phyloP scores from a whole-genome alignment of 768 basidiomycete species.

The Termitomyces sp. region DNA sequence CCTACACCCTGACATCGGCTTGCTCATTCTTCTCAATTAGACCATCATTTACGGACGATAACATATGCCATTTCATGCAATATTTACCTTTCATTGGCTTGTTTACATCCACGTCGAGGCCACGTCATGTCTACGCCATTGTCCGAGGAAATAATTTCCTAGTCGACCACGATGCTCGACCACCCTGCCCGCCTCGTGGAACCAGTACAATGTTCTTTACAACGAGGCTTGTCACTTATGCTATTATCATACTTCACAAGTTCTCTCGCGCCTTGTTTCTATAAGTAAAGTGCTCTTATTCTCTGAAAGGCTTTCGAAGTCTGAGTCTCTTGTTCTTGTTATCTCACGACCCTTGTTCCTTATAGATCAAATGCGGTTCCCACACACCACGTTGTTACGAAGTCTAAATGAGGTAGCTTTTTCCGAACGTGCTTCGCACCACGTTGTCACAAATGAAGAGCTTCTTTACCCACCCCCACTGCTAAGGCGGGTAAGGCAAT shows the following conservation, averaged over 20 bases:
- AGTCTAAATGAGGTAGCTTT: conserved; percentile 5
- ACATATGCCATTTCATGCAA: neutral
- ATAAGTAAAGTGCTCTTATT: conserved; percentile 1
- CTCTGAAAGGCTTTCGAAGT: neutral
- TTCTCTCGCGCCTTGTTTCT: conserved; percentile 2
- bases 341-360: conserved; percentile 9
- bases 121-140: neutral
- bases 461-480: conserved; percentile 1
- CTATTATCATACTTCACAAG: neutral
- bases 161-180: neutral
- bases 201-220: neutral
- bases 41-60: conserved; percentile 4
- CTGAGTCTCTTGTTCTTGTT: neutral
- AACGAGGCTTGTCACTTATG: neutral
- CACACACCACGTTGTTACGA: conserved; percentile 15
- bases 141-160: conserved; percentile 9
- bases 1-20: conserved; percentile 5
- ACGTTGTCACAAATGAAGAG: neutral
- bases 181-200: conserved; percentile 9
- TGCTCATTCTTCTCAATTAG: neutral
- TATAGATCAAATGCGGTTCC: neutral
- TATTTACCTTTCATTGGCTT: conserved; percentile 3
- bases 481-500: conserved; percentile 5
- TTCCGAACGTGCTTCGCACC: conserved; percentile 5
- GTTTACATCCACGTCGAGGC: neutral